Conservation (phyloP, 2,329 filamentous ascomycete species). For the Esteya vermicola region DNA sequence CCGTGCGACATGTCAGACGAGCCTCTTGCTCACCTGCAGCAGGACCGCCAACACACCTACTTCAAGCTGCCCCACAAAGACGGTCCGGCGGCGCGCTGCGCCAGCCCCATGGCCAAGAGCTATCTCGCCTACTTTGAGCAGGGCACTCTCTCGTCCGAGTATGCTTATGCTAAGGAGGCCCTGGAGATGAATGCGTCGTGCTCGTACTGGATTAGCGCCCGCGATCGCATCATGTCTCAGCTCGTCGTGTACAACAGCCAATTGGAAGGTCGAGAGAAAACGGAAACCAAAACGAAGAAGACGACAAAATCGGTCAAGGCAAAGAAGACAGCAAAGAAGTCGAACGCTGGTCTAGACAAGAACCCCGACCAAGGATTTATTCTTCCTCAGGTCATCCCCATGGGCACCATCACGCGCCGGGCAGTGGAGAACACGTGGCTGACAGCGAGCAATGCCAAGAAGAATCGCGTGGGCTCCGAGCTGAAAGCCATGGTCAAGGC, state of each 20-base stretch:
- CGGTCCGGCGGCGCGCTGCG: conserved; percentile 71
- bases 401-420: conserved; percentile 91
- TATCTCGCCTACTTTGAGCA: conserved; percentile 88
- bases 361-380: conserved; percentile 55
- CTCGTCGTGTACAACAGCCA: conserved; percentile 79
- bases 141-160: conserved; percentile 76
- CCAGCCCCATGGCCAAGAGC: conserved; percentile 77
- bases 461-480: conserved; percentile 89
- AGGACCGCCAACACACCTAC: conserved; percentile 55
- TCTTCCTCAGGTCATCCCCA: conserved; percentile 87
- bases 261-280: too few relatives aligned
- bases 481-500: conserved; percentile 94
- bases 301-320: too few relatives aligned
- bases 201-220: conserved; percentile 96
- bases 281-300: too few relatives aligned
- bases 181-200: conserved; percentile 98
- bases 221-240: conserved; percentile 86
- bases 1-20: conserved; percentile 68
- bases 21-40: conserved; percentile 46
- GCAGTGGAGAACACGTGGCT: conserved; percentile 98
- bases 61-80: conserved; percentile 97
- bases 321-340: neutral
- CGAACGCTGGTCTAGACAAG: neutral
- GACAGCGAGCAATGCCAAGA: conserved; percentile 92
- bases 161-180: conserved; percentile 80